Evolutionary conservation across 2,329 filamentous ascomycete genomes (phyloP).

Genomic region (Penicillium sp.): DNA sequence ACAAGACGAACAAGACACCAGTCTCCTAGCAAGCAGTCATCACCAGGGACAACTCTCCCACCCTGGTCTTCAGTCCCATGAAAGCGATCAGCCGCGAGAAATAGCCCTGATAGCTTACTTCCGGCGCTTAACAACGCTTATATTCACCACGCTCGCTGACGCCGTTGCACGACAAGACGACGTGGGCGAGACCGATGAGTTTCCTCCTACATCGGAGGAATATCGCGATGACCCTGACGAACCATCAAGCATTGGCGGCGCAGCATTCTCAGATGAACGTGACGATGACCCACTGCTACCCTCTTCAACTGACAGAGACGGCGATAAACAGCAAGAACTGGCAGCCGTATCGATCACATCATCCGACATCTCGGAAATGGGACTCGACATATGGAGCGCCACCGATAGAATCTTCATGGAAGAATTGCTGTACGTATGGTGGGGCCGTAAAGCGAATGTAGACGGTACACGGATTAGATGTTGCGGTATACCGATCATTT

Average conservation of each 20-base stretch:
- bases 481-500: slow-evolving; percentile 44
- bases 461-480: slow-evolving; percentile 43
- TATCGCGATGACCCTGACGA: slow-evolving; percentile 20
- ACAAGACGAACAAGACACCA: slow-evolving; percentile 41
- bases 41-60: slow-evolving; percentile 24
- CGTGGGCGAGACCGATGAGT: slow-evolving; percentile 14
- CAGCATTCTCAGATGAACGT: slow-evolving; percentile 21
- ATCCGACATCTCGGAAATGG: slow-evolving; percentile 47
- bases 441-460: slow-evolving; percentile 41
- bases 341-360: slow-evolving; percentile 35
- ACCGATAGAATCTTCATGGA: slow-evolving; percentile 44
- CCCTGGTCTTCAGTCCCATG: slow-evolving; percentile 25
- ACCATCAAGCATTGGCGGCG: background rate
- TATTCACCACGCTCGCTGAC: slow-evolving; percentile 43
- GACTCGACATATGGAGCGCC: slow-evolving; percentile 47
- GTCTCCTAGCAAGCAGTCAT: slow-evolving; percentile 35
- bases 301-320: background rate
- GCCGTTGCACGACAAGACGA: slow-evolving; percentile 40
- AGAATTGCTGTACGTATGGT: slow-evolving; percentile 45
- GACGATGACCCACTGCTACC: slow-evolving; percentile 26
- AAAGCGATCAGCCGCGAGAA: slow-evolving; percentile 38
- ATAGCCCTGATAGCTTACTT: slow-evolving; percentile 49
- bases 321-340: background rate
- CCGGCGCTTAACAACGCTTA: slow-evolving; percentile 44
- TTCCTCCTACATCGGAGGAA: slow-evolving; percentile 14